Percentiles rank a stretch among this genome's conserved stretches.
phyloP scores from a whole-genome alignment of 1,139 yeast species.

The Kluyveromyces marxianus region DNA sequence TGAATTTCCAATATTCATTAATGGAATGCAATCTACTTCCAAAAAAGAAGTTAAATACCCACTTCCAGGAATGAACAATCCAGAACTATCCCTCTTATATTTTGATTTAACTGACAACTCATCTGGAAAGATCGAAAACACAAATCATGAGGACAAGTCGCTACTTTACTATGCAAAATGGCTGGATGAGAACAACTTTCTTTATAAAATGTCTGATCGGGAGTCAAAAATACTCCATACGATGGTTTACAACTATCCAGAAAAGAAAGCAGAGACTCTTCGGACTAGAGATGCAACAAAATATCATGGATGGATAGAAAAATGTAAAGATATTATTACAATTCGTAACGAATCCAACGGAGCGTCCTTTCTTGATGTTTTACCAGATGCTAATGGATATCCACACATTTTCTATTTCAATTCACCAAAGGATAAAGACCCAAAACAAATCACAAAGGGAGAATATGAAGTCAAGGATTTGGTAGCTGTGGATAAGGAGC shows the following conservation, averaged over 20 bases:
- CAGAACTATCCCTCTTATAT: slow-evolving; percentile 45
- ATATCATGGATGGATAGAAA: slow-evolving; percentile 51
- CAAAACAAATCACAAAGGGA: slow-evolving; percentile 48
- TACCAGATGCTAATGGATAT: slow-evolving; percentile 49
- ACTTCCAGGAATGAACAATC: slow-evolving; percentile 77
- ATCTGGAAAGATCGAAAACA: slow-evolving; percentile 11
- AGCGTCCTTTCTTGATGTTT: slow-evolving; percentile 67
- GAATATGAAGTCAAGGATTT: slow-evolving; percentile 64
- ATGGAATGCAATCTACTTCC: slow-evolving; percentile 44
- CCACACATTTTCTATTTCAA: slow-evolving; percentile 66
- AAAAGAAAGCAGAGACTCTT: slow-evolving; percentile 32
- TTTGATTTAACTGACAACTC: slow-evolving; percentile 27
- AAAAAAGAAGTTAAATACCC: slow-evolving; percentile 73
- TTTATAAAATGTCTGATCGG: slow-evolving; percentile 67
- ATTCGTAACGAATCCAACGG: slow-evolving; percentile 34
- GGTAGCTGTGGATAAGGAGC: slow-evolving; percentile 46
- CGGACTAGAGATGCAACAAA: slow-evolving; percentile 38
- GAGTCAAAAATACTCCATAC: slow-evolving; percentile 48
- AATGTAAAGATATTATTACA: slow-evolving; percentile 21
- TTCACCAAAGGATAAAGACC: slow-evolving; percentile 37
- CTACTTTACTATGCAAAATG: slow-evolving; percentile 63
- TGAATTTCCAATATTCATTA: slow-evolving; percentile 57
- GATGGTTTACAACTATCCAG: slow-evolving; percentile 36
- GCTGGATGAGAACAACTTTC: slow-evolving; percentile 48
- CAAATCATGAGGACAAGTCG: slow-evolving; percentile 35